Conservation (phyloP, 163 green algal species). For the Scenedesmus sp. region DNA sequence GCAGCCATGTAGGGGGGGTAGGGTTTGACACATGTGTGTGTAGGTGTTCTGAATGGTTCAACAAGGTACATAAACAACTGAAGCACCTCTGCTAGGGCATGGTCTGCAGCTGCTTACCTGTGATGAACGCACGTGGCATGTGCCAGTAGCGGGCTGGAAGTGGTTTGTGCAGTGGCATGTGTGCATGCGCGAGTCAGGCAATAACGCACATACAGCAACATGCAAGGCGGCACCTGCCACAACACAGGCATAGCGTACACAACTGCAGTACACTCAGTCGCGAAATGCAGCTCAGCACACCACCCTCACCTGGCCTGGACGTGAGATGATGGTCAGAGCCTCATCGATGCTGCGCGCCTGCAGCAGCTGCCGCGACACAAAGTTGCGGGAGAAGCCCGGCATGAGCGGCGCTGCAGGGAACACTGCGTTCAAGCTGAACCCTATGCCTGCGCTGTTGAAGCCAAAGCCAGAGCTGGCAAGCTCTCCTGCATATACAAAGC, state of each 20-base stretch:
- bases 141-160: too few relatives aligned
- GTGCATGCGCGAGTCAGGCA: too few relatives aligned
- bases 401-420: constrained; percentile 43
- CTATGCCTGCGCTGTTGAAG: constrained; percentile 53
- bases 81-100: too few relatives aligned
- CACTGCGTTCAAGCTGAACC: constrained; percentile 58
- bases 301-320: constrained; percentile 37
- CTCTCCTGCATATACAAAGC: constrained; percentile 58
- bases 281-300: background rate
- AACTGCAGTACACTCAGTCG: background rate
- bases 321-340: constrained; percentile 39
- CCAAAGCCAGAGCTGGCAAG: constrained; percentile 56
- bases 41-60: too few relatives aligned
- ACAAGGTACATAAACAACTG: too few relatives aligned
- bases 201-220: too few relatives aligned
- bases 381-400: constrained; percentile 55
- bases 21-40: too few relatives aligned
- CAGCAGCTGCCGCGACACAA: constrained; percentile 55
- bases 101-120: too few relatives aligned
- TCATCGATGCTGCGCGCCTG: constrained; percentile 35
- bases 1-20: too few relatives aligned
- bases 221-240: background rate
- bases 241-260: background rate
- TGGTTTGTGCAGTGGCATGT: too few relatives aligned
- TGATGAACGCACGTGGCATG: too few relatives aligned